Evolutionary conservation across 768 basidiomycete species (phyloP).

Genomic region (Boletus coccyginus): DNA sequence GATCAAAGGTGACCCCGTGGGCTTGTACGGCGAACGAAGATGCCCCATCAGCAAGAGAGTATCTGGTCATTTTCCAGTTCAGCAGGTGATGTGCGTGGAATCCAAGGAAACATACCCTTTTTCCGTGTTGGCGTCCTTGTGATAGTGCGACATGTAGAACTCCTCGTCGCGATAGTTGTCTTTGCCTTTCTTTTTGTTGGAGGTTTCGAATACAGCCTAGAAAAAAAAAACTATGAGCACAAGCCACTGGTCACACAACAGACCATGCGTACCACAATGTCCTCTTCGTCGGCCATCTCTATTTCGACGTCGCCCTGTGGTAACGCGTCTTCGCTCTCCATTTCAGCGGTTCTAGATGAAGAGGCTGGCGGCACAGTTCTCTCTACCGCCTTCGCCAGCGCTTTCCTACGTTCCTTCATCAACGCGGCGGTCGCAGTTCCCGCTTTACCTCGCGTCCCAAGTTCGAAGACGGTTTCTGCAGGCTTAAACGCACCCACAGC

Average conservation of each 20-base stretch:
- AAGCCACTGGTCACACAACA: not conserved
- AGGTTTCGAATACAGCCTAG: constrained; percentile 66
- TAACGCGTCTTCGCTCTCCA: constrained; percentile 32
- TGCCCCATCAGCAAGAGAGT: constrained; percentile 85
- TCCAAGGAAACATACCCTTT: constrained; percentile 67
- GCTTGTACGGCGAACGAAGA: constrained; percentile 86
- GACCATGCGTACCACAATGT: constrained; percentile 55
- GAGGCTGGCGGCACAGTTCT: constrained; percentile 38
- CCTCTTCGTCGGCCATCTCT: constrained; percentile 78
- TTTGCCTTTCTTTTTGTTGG: constrained; percentile 41
- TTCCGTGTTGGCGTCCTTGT: constrained; percentile 82
- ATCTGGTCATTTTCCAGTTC: constrained; percentile 44
- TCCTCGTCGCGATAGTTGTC: constrained; percentile 71
- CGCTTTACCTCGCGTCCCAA: constrained; percentile 68
- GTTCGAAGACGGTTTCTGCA: constrained; percentile 87
- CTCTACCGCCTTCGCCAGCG: constrained; percentile 62
- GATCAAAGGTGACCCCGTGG: constrained; percentile 73
- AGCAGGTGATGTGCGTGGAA: not conserved
- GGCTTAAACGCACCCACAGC: constrained; percentile 84
- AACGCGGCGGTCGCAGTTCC: constrained; percentile 59
- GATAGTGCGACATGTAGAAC: constrained; percentile 91
- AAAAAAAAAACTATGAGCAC: constrained; percentile 13
- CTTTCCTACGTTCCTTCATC: constrained; percentile 87
- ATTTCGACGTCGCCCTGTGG: constrained; percentile 33
- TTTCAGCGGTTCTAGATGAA: constrained; percentile 32